These are phyloP conservation scores for Pseudomonodictys pantanalensis DNA, from an alignment of 495 filamentous ascomycete genomes.

Conservation along the genomic window DNA sequence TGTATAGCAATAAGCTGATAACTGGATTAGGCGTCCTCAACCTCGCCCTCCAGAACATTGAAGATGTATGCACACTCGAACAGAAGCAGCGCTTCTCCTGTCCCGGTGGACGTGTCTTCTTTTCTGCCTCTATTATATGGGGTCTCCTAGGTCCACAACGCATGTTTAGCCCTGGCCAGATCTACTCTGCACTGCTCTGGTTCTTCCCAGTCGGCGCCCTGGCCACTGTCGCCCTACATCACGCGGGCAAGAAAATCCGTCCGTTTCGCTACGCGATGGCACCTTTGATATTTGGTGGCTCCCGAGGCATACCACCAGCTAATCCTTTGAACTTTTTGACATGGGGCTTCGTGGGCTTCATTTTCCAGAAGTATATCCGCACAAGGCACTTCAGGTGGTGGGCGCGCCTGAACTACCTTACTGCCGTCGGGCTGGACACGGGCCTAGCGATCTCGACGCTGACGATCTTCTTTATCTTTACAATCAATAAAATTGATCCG, in stretches of 20 bases:
- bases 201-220: conserved; percentile 63
- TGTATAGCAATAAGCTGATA: background rate
- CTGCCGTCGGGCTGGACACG: conserved; percentile 59
- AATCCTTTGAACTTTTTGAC: conserved; percentile 67
- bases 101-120: conserved; percentile 66
- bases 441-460: conserved; percentile 62
- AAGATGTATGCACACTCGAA: conserved; percentile 57
- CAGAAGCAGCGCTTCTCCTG: conserved; percentile 66
- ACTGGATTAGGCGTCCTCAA: conserved; percentile 55
- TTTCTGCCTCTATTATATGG: conserved; percentile 67
- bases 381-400: conserved; percentile 63
- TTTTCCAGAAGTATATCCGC: conserved; percentile 62
- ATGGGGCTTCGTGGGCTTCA: conserved; percentile 63
- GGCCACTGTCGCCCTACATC: conserved; percentile 56
- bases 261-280: conserved; percentile 57
- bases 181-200: conserved; percentile 62
- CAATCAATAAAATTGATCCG: conserved; percentile 47
- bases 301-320: conserved; percentile 62
- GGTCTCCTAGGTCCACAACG: conserved; percentile 64
- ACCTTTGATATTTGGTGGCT: conserved; percentile 67
- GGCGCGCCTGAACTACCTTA: conserved; percentile 63
- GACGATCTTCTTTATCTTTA: conserved; percentile 61
- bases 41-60: conserved; percentile 61
- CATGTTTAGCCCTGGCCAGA: conserved; percentile 65
- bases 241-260: conserved; percentile 54